Evolutionary conservation across 345 rosid genomes (phyloP).

Genomic region (Sisymbrium altissimum): DNA sequence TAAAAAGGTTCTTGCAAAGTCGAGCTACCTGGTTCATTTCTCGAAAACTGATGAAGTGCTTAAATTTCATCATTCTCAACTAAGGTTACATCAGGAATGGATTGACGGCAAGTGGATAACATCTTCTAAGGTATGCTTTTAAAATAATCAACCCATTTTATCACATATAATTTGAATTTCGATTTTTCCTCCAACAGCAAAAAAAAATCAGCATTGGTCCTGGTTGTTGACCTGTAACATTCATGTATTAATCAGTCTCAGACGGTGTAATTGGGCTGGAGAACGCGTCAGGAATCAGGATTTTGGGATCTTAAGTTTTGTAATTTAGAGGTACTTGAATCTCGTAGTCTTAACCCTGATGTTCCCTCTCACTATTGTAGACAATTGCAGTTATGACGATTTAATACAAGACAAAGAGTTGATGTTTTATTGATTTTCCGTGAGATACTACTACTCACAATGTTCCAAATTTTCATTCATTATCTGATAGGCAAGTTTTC

Average conservation of each 20-base stretch:
- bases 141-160: not conserved
- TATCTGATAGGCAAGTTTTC: not conserved
- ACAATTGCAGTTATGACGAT: not conserved
- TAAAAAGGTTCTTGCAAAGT: conserved; percentile 43
- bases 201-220: not conserved
- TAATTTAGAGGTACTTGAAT: not conserved
- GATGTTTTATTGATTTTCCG: not conserved
- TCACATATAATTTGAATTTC: not conserved
- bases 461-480: not conserved
- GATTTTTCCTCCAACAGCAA: not conserved
- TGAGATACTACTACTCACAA: not conserved
- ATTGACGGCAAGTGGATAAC: conserved; percentile 60
- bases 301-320: conserved; percentile 6
- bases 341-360: not conserved
- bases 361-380: not conserved
- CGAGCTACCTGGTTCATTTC: conserved; percentile 54
- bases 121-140: conserved; percentile 42
- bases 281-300: not conserved
- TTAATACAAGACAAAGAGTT: not conserved
- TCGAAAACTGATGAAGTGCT: conserved; percentile 47
- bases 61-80: conserved; percentile 50
- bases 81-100: conserved; percentile 83
- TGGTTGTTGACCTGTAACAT: not conserved
- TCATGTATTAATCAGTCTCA: conserved; percentile 9
- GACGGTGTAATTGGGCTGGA: conserved; percentile 11